Base-by-base conservation (phyloP, 805 yeast genomes). In the Candida michaelii region DNA sequence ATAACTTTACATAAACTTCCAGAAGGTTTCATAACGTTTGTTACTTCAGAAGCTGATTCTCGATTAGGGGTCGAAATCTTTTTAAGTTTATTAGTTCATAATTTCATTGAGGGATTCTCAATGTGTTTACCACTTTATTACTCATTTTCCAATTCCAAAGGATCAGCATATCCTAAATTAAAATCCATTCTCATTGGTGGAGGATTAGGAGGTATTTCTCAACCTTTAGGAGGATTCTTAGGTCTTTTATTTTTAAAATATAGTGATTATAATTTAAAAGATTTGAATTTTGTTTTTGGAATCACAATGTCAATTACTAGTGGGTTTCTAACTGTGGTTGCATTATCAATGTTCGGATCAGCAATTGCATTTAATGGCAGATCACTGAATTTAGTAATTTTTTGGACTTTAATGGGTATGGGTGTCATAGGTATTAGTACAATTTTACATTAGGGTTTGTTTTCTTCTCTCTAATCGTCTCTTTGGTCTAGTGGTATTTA, bases 61-160 rank as follows among this genome's bases (percentile, higher is more conserved):
- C 63, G 72, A 24, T 64, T 89, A 19, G 97, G 98, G 0, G 53
- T 89, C 15, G 75, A 88, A 12, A 88, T 91, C 10, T 90, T 93
- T 55, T 60, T 90, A 15, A 89, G 97, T 36, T 72, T 91, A 56
- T 79, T 89, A 10, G 78, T 93, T 21, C 99, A 91, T 65, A 93
- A 93, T 61, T 83, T 89, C 51, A 83, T 90, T 16, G 99, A 91
- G 60, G 99, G 98, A 0, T 89, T 93, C 59, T 80, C 93, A 12
- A 90, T 91, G 86, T 88, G 96, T 11, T 70, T 90, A 35, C 98
- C 98, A 0, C 69, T 91, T 24, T 93, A 84, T 58, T 77, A 90
- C 39, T 88, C 95, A 7, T 70, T 91, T 48, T 56, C 58, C 4
- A 45, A 55, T 3, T 54, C 58, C 3, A 44, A 54, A 2, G 69